phyloP scores from a whole-genome alignment of 148 eudicot species.

The Camellia sinensis region DNA sequence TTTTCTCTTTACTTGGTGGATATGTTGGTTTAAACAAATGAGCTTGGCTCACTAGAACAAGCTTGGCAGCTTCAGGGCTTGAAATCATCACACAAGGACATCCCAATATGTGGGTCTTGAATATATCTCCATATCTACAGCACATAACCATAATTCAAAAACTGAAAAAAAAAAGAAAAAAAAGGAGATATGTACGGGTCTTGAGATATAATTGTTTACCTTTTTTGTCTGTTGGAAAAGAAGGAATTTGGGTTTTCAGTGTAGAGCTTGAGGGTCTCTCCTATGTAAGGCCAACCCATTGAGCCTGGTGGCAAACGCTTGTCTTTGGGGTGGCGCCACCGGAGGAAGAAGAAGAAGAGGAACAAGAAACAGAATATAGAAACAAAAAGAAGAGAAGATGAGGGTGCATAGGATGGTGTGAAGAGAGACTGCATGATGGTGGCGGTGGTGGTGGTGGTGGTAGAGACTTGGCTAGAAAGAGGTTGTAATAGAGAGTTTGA shows the following conservation, averaged over 20 bases:
- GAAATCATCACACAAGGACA: constrained; percentile 96
- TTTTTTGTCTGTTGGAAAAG: constrained; percentile 59
- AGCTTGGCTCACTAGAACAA: constrained; percentile 61
- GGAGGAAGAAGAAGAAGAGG: constrained; percentile 19
- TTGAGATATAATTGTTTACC: constrained; percentile 24
- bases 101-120: constrained; percentile 83
- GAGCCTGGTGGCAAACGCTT: constrained; percentile 74
- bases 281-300: constrained; percentile 95
- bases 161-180: neutral
- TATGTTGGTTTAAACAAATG: constrained; percentile 89
- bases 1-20: constrained; percentile 74
- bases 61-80: constrained; percentile 79
- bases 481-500: neutral
- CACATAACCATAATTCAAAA: neutral
- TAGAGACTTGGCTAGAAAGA: neutral
- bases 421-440: neutral
- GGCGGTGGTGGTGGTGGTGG: neutral
- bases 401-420: neutral
- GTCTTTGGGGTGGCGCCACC: constrained; percentile 25
- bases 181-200: too few relatives aligned
- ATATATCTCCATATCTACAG: constrained; percentile 70
- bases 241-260: constrained; percentile 77
- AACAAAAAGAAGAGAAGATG: neutral
- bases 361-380: neutral
- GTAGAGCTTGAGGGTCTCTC: constrained; percentile 86